Evolutionary conservation across 495 filamentous ascomycete genomes (phyloP).

Genomic region (Talaromyces liani): DNA sequence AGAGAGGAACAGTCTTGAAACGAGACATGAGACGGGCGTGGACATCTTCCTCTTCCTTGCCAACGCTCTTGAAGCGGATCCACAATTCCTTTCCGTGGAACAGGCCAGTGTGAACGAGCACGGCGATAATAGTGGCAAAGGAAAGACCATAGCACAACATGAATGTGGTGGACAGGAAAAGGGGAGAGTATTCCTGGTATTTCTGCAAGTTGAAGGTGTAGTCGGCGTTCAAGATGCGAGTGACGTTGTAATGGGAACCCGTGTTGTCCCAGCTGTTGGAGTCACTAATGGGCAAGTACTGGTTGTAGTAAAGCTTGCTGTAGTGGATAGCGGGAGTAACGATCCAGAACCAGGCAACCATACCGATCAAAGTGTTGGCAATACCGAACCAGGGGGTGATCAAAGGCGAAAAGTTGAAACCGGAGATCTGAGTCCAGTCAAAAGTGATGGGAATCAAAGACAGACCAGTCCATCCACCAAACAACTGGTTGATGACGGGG

Average conservation of each 20-base stretch:
- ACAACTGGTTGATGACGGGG: slow-evolving; percentile 47
- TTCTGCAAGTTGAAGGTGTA: slow-evolving; percentile 47
- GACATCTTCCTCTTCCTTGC: slow-evolving; percentile 56
- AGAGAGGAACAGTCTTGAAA: slow-evolving; percentile 51
- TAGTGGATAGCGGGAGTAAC: slow-evolving; percentile 46
- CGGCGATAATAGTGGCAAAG: slow-evolving; percentile 50
- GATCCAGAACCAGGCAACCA: slow-evolving; percentile 47
- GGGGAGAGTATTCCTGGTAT: slow-evolving; percentile 51
- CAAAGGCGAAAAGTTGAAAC: slow-evolving; percentile 58
- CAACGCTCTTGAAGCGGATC: slow-evolving; percentile 38
- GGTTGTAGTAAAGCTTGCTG: slow-evolving; percentile 38
- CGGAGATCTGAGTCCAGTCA: slow-evolving; percentile 63
- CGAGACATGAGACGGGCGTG: slow-evolving; percentile 56
- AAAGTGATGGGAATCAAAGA: slow-evolving; percentile 57
- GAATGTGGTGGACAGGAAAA: slow-evolving; percentile 56
- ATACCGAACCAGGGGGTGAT: slow-evolving; percentile 64
- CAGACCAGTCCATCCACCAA: slow-evolving; percentile 53
- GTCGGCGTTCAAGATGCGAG: slow-evolving; percentile 42
- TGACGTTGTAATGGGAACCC: slow-evolving; percentile 42
- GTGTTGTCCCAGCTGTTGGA: slow-evolving; percentile 53
- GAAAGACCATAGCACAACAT: slow-evolving; percentile 51
- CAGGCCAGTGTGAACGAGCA: slow-evolving; percentile 46
- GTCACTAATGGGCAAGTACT: slow-evolving; percentile 50
- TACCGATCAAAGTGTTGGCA: slow-evolving; percentile 48
- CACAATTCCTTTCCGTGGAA: slow-evolving; percentile 51